A percentile compares a stretch with the other conserved stretches of the same genome.
These are phyloP conservation scores for Gillenia trifoliata DNA, from an alignment of 306 rosid species.

Conservation along the genomic window DNA sequence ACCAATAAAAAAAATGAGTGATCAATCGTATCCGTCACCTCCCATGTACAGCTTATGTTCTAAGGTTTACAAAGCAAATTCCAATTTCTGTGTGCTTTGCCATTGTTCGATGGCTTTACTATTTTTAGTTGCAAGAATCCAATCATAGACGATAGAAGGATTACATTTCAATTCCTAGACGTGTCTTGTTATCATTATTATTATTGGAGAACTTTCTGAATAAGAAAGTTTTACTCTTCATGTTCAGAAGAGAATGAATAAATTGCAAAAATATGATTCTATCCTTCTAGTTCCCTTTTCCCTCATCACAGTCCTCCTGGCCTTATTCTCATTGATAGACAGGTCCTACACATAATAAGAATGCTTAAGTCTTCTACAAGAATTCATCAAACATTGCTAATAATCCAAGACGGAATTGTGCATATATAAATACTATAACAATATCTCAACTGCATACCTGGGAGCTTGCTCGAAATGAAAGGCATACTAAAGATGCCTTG, in stretches of 20 bases:
- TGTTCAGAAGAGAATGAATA: background rate
- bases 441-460: slow-evolving; percentile 42
- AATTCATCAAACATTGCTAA: background rate
- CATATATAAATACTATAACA: background rate
- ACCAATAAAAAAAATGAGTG: background rate
- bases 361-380: background rate
- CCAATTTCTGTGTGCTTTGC: background rate
- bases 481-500: slow-evolving; percentile 64
- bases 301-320: background rate
- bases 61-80: too few relatives aligned
- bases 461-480: slow-evolving; percentile 80
- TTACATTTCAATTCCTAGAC: background rate
- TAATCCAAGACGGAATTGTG: background rate
- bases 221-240: background rate
- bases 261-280: background rate
- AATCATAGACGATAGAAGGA: background rate
- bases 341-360: background rate
- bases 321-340: background rate
- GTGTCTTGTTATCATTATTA: background rate
- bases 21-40: background rate
- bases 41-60: background rate
- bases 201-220: background rate
- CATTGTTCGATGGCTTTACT: background rate
- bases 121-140: background rate
- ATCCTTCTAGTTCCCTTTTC: background rate